phyloP scores from a whole-genome alignment of 1,284 basidiomycete species.

The Rhodotorula sp. region DNA sequence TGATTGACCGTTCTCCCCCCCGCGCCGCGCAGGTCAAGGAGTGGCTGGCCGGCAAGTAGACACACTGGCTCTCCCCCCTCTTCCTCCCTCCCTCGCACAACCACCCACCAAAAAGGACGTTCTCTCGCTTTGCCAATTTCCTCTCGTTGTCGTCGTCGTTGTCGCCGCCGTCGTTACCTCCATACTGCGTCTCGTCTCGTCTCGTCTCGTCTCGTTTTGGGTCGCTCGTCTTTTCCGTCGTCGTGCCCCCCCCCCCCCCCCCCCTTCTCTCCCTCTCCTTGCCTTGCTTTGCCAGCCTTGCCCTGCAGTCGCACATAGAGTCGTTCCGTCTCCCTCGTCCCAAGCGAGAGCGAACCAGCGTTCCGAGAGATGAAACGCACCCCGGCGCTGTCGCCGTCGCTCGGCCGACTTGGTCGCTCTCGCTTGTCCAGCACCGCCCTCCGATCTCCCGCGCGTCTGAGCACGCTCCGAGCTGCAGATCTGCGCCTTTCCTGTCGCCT shows the following conservation, averaged over 20 bases:
- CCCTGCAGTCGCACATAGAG: conserved; percentile 20
- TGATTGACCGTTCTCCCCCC: rapidly evolving
- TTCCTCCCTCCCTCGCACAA: not conserved
- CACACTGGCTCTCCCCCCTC: not conserved
- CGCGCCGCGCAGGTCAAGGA: conserved; percentile 50
- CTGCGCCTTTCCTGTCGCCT: no score
- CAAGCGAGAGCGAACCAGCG: not conserved
- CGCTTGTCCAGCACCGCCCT: not conserved
- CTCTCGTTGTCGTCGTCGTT: not conserved
- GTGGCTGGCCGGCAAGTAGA: conserved; percentile 20
- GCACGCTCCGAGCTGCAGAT: no score
- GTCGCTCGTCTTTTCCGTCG: not conserved
- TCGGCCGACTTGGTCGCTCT: not conserved
- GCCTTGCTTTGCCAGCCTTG: not conserved
- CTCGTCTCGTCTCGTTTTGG: not conserved
- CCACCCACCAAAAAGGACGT: not conserved
- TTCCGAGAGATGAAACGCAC: no score
- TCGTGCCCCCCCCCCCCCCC: not conserved
- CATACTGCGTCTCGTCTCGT: not conserved
- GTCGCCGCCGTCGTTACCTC: no score
- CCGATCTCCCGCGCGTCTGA: not conserved
- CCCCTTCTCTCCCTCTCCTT: not conserved
- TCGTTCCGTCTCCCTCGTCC: not conserved
- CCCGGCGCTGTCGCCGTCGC: not conserved
- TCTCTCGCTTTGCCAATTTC: not conserved